Evolutionary conservation across 108 stramenopile species (phyloP).

Genomic region (Cylindrotheca fusiformis): DNA sequence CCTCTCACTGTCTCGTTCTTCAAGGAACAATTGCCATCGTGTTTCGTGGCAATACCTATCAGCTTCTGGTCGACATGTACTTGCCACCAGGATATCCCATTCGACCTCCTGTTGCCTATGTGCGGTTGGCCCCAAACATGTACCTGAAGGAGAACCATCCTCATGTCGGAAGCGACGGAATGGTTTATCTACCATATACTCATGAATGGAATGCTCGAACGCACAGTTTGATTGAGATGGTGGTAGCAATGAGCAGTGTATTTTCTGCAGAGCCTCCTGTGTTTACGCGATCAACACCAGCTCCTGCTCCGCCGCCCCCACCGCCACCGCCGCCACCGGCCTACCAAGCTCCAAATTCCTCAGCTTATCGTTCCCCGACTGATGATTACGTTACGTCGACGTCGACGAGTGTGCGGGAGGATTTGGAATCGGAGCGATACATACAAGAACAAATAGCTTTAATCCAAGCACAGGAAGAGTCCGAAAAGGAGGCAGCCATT

Average conservation of each 20-base stretch:
- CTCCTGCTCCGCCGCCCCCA: conserved; percentile 27
- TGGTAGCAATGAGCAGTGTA: conserved; percentile 77
- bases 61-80: conserved; percentile 92
- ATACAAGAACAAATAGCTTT: conserved; percentile 34
- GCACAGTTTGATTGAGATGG: conserved; percentile 77
- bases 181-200: conserved; percentile 93
- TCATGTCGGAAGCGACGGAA: conserved; percentile 84
- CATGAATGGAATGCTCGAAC: conserved; percentile 81
- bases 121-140: conserved; percentile 79
- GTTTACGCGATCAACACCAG: conserved; percentile 57
- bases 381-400: neutral
- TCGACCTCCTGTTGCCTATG: conserved; percentile 80
- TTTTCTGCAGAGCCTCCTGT: conserved; percentile 95
- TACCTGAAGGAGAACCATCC: conserved; percentile 85
- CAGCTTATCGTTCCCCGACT: neutral
- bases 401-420: neutral
- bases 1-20: conserved; percentile 55
- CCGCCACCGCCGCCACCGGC: conserved; percentile 19
- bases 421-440: conserved; percentile 7
- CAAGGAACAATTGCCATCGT: conserved; percentile 90
- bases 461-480: conserved; percentile 44
- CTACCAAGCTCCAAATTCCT: conserved; percentile 10
- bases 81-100: conserved; percentile 84
- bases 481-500: conserved; percentile 48
- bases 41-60: conserved; percentile 84